A percentile compares a stretch with the other conserved stretches of the same genome.
Conservation (phyloP, 129 eudicot species). For the Saposhnikovia divaricata region DNA sequence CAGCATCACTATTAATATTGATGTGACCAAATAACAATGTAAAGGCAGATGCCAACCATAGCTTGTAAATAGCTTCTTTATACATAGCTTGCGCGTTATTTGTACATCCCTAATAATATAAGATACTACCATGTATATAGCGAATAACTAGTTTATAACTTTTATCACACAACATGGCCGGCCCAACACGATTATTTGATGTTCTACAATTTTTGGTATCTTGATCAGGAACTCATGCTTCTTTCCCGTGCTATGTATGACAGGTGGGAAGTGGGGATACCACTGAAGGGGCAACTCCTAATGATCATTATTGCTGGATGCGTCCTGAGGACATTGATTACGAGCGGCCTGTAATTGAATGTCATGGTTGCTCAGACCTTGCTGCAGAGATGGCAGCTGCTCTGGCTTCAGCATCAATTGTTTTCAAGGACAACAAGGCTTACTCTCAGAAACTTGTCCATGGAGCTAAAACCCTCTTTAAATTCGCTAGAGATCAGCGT, state of each 20-base stretch:
- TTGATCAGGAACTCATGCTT: neutral
- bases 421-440: conserved; percentile 85
- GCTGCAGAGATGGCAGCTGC: conserved; percentile 99
- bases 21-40: neutral
- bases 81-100: neutral
- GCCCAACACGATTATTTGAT: neutral
- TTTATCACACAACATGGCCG: neutral
- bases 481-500: conserved; percentile 64
- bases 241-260: conserved; percentile 3
- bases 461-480: conserved; percentile 76
- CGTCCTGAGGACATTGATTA: conserved; percentile 92
- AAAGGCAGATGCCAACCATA: neutral
- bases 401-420: conserved; percentile 91
- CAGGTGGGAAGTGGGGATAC: conserved; percentile 91
- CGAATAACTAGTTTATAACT: neutral
- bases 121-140: neutral
- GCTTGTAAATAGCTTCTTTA: neutral
- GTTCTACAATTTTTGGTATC: neutral
- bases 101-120: neutral
- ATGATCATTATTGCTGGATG: conserved; percentile 90
- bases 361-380: conserved; percentile 76
- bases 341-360: conserved; percentile 55
- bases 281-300: conserved; percentile 55
- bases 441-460: conserved; percentile 91
- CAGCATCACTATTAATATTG: neutral